Evolutionary conservation across 495 filamentous ascomycete genomes (phyloP).

Genomic region (Physcia stellaris): DNA sequence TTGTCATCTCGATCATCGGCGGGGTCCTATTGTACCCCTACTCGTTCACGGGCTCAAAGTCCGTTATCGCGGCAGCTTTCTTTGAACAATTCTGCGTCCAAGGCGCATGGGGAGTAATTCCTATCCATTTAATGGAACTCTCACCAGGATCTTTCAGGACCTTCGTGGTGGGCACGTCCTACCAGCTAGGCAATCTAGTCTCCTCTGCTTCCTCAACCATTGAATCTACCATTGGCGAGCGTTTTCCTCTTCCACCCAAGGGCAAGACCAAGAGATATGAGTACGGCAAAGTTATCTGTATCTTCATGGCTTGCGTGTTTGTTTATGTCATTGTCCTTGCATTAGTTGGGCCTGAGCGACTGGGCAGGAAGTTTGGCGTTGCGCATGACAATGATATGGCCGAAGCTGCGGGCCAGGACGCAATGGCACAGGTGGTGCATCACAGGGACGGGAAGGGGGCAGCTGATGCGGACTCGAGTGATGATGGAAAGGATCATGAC

Average conservation of each 20-base stretch:
- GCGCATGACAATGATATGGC: constrained; percentile 50
- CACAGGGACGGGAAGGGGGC: constrained; percentile 4
- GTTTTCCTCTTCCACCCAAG: constrained; percentile 56
- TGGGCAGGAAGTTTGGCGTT: constrained; percentile 52
- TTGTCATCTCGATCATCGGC: constrained; percentile 61
- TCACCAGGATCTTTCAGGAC: constrained; percentile 70
- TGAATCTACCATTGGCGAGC: constrained; percentile 67
- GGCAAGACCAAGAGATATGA: constrained; percentile 44
- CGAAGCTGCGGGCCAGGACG: constrained; percentile 32
- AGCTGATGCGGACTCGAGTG: constrained; percentile 6
- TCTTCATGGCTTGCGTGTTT: constrained; percentile 90
- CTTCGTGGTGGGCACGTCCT: constrained; percentile 69
- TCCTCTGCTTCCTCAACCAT: constrained; percentile 72
- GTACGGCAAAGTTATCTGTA: constrained; percentile 83
- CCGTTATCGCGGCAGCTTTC: constrained; percentile 71
- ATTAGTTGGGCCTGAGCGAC: constrained; percentile 62
- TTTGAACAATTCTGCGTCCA: constrained; percentile 88
- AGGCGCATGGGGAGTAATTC: constrained; percentile 74
- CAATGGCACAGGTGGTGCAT: constrained; percentile 14
- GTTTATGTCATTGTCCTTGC: constrained; percentile 65
- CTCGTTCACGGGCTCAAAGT: constrained; percentile 46
- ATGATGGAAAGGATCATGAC: constrained; percentile 9
- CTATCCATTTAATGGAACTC: constrained; percentile 80
- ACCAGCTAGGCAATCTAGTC: constrained; percentile 77
- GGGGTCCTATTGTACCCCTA: constrained; percentile 74